Conservation (phyloP, 371 early-diverging fungal genomes). For the Saksenaea oblongispora region DNA sequence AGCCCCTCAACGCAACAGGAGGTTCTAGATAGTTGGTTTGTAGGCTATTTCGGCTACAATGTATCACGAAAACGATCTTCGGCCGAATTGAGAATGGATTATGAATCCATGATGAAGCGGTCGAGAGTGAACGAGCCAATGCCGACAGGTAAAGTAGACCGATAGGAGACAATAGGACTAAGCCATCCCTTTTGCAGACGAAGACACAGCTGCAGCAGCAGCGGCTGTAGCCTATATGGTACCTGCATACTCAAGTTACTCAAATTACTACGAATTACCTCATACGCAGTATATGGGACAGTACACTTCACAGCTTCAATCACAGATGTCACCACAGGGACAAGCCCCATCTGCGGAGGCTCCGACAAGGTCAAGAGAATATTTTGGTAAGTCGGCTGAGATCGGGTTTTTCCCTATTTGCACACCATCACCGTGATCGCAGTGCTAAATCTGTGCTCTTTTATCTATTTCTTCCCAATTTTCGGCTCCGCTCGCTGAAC, state of each 20-base stretch:
- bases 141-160: neutral
- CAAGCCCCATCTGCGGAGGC: neutral
- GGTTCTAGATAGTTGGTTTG: slow-evolving; percentile 27
- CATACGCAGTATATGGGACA: slow-evolving; percentile 14
- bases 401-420: slow-evolving; percentile 2
- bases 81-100: slow-evolving; percentile 14
- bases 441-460: neutral
- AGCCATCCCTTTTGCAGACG: neutral
- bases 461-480: neutral
- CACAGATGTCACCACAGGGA: slow-evolving; percentile 3
- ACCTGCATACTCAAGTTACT: slow-evolving; percentile 7
- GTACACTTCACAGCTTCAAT: slow-evolving; percentile 1
- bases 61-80: slow-evolving; percentile 25
- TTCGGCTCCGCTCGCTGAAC: slow-evolving; percentile 1
- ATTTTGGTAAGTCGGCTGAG: slow-evolving; percentile 2
- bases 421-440: neutral
- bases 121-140: slow-evolving; percentile 1
- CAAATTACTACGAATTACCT: slow-evolving; percentile 16
- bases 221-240: slow-evolving; percentile 15
- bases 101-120: slow-evolving; percentile 1
- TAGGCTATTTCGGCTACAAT: slow-evolving; percentile 25
- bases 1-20: slow-evolving; percentile 9
- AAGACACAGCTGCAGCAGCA: neutral
- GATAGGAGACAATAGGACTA: neutral
- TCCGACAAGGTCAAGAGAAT: slow-evolving; percentile 3